phyloP scores from a whole-genome alignment of 2,329 filamentous ascomycete species.

The Anisogramma anomala region DNA sequence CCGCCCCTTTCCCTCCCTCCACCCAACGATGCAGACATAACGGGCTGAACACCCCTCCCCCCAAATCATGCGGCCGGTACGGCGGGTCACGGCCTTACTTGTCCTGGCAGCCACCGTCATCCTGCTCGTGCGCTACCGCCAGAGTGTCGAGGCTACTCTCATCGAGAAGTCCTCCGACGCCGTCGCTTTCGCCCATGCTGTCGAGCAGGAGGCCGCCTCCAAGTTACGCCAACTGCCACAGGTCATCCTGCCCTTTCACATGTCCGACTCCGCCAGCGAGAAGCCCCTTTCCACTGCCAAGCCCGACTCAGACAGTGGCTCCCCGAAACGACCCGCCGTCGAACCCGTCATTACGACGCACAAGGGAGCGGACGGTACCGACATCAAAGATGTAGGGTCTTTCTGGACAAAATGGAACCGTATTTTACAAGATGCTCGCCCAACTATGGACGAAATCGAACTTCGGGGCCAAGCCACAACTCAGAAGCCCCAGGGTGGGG shows the following conservation, averaged over 20 bases:
- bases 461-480: slow-evolving; percentile 8
- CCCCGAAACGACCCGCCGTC: neutral
- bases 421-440: slow-evolving; percentile 10
- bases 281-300: neutral
- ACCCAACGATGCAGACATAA: slow-evolving; percentile 11
- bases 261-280: neutral
- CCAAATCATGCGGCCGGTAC: slow-evolving; percentile 11
- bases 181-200: slow-evolving; percentile 9
- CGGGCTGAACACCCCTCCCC: neutral
- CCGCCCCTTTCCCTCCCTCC: neutral
- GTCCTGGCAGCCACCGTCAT: slow-evolving; percentile 9
- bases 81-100: slow-evolving; percentile 10
- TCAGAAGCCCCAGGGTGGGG: slow-evolving; percentile 8
- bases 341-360: neutral
- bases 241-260: slow-evolving; percentile 11
- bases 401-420: slow-evolving; percentile 13
- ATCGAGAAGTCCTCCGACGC: slow-evolving; percentile 13
- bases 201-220: slow-evolving; percentile 11
- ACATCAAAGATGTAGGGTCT: slow-evolving; percentile 9
- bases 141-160: slow-evolving; percentile 12
- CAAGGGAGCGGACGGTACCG: slow-evolving; percentile 3
- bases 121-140: slow-evolving; percentile 11
- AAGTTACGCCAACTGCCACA: slow-evolving; percentile 12
- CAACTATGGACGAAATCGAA: slow-evolving; percentile 2
- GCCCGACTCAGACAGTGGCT: neutral